Conservation (phyloP, 106 monocot species). For the Acorus gramineus region DNA sequence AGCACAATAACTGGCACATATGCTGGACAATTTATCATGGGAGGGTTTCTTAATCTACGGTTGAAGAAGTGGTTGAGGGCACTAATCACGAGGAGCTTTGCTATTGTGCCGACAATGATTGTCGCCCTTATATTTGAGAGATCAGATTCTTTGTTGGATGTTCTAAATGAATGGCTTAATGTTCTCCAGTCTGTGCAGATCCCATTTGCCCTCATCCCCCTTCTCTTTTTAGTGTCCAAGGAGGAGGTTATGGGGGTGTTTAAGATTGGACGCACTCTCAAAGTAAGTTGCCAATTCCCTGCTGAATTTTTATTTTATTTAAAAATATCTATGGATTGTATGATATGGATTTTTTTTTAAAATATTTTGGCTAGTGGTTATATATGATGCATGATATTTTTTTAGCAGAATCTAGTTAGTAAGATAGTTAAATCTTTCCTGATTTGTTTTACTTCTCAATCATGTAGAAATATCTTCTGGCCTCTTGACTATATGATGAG, state of each 20-base stretch:
- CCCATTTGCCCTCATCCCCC: constrained; percentile 83
- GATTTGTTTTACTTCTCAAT: too few relatives aligned
- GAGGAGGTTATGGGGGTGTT: constrained; percentile 71
- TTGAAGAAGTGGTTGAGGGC: constrained; percentile 80
- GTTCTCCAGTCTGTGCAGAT: constrained; percentile 82
- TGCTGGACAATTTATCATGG: constrained; percentile 89
- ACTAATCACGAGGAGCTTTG: constrained; percentile 69
- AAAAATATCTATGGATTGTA: background rate
- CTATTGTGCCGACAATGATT: constrained; percentile 73
- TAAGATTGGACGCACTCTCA: constrained; percentile 37
- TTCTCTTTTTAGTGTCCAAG: constrained; percentile 67
- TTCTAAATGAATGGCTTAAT: constrained; percentile 75
- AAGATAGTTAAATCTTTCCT: too few relatives aligned
- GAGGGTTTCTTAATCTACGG: constrained; percentile 73
- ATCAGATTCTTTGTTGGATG: constrained; percentile 60
- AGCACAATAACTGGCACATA: constrained; percentile 90
- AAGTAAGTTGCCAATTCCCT: constrained; percentile 26
- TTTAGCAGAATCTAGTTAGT: too few relatives aligned
- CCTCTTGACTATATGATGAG: too few relatives aligned
- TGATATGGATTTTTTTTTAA: background rate
- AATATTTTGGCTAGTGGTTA: too few relatives aligned
- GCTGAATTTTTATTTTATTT: background rate
- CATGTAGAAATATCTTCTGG: too few relatives aligned
- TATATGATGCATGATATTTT: too few relatives aligned
- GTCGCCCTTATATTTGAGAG: constrained; percentile 65